These are phyloP conservation scores for Butyriboletus appendiculatus DNA, from an alignment of 1,284 basidiomycete species.

Conservation along the genomic window DNA sequence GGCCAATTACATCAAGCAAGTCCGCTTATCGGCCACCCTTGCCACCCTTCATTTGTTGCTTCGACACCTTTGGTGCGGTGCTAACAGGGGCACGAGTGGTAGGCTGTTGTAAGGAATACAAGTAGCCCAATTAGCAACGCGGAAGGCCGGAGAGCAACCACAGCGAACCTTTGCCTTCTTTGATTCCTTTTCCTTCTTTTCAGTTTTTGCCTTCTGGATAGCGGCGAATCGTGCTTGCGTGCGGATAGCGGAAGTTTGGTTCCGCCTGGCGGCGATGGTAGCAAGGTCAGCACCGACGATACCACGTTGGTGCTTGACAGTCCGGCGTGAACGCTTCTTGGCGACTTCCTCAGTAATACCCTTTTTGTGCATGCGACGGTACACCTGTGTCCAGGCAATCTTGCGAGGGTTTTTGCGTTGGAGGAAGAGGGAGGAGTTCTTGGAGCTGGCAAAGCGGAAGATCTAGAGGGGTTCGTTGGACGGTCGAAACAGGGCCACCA, in stretches of 20 bases:
- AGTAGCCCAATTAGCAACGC: background rate
- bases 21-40: conserved; percentile 61
- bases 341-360: conserved; percentile 98
- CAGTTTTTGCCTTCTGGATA: conserved; percentile 90
- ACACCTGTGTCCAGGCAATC: conserved; percentile 98
- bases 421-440: conserved; percentile 96
- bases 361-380: conserved; percentile 99
- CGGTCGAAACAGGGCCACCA: background rate
- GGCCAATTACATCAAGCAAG: background rate
- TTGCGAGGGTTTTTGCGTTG: conserved; percentile 99
- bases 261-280: conserved; percentile 88
- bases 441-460: conserved; percentile 89
- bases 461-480: conserved; percentile 50
- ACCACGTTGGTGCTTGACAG: conserved; percentile 98
- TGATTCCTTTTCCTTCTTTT: conserved; percentile 95
- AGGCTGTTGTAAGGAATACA: conserved; percentile 41
- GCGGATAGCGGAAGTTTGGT: conserved; percentile 88
- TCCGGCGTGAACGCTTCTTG: conserved; percentile 97
- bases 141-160: background rate
- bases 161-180: conserved; percentile 86
- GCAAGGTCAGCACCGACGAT: conserved; percentile 96
- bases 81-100: conserved; percentile 47
- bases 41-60: conserved; percentile 95
- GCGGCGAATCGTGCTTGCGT: conserved; percentile 81
- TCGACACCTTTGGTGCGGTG: conserved; percentile 84